Evolutionary conservation across 2,329 filamentous ascomycete species (phyloP).

Genomic region (Phoma sp.): DNA sequence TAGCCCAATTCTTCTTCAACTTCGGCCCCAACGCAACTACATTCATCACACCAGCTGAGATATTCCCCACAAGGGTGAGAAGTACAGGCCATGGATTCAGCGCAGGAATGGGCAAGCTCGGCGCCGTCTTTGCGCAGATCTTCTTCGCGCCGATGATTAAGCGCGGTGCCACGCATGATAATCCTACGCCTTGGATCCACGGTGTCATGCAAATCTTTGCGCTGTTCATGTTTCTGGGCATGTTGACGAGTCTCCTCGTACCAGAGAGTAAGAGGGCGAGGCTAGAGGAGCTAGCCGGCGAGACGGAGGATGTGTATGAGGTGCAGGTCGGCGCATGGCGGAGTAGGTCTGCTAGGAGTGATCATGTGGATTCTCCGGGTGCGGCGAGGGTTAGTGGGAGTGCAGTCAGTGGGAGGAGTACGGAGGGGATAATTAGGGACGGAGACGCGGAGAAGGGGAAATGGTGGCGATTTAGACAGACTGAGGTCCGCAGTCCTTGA

Average conservation of each 20-base stretch:
- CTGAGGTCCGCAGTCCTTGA: conserved; percentile 11
- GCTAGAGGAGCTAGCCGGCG: conserved; percentile 73
- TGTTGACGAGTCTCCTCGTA: conserved; percentile 73
- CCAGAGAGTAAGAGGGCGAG: conserved; percentile 79
- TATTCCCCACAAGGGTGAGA: conserved; percentile 59
- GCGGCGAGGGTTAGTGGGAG: conserved; percentile 20
- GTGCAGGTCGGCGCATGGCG: conserved; percentile 56
- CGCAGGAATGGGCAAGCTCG: conserved; percentile 58
- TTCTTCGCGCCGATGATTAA: conserved; percentile 60
- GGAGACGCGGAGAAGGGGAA: conserved; percentile 26
- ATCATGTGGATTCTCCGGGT: conserved; percentile 11
- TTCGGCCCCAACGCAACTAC: conserved; percentile 61
- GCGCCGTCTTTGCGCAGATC: conserved; percentile 59
- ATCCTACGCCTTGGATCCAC: conserved; percentile 70
- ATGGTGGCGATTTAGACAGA: conserved; percentile 30
- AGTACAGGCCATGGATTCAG: conserved; percentile 59
- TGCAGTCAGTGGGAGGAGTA: conserved; percentile 16
- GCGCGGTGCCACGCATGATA: conserved; percentile 60
- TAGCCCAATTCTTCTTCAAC: conserved; percentile 62
- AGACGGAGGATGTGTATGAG: conserved; percentile 59
- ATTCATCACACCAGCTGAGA: conserved; percentile 61
- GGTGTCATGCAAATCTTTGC: conserved; percentile 80
- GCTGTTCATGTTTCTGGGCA: conserved; percentile 79
- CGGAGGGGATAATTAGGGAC: conserved; percentile 18
- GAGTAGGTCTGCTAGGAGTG: conserved; percentile 15